phyloP scores from a whole-genome alignment of 148 eudicot species.

The Diospyros kaki region DNA sequence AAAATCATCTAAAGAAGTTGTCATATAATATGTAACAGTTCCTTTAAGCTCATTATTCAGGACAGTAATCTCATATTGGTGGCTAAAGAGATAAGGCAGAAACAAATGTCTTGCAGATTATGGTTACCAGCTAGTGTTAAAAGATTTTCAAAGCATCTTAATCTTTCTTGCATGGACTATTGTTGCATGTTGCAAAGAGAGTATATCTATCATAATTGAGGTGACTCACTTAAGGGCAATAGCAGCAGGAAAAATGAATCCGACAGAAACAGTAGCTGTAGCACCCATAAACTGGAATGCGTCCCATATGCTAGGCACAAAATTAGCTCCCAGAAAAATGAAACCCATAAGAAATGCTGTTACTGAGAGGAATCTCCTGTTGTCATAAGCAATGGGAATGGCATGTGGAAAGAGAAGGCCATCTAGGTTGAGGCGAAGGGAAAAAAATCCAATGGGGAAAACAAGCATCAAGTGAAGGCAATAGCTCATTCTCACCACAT shows the following conservation, averaged over 20 bases:
- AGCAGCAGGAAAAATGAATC: constrained; percentile 76
- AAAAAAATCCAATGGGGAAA: constrained; percentile 73
- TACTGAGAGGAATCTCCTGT: constrained; percentile 43
- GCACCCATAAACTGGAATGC: constrained; percentile 88
- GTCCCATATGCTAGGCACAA: constrained; percentile 75
- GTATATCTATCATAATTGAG: not conserved
- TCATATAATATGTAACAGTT: no score
- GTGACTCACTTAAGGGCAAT: constrained; percentile 60
- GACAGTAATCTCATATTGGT: not conserved
- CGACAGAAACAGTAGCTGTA: constrained; percentile 72
- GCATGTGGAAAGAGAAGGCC: constrained; percentile 66
- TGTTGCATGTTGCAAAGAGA: not conserved
- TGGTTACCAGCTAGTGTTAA: no score
- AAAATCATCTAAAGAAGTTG: no score
- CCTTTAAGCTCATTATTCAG: no score
- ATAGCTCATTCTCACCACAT: constrained; percentile 69
- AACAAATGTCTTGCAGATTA: not conserved
- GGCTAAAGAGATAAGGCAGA: not conserved
- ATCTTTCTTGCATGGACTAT: not conserved
- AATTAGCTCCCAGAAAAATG: constrained; percentile 63
- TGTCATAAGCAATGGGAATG: constrained; percentile 50
- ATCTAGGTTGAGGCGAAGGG: constrained; percentile 75
- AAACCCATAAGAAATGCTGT: constrained; percentile 54
- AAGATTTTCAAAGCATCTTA: not conserved
- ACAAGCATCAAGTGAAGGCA: constrained; percentile 84